Evolutionary conservation across 1,284 basidiomycete genomes (phyloP), one percentile per base, ranked within the genome.

Genomic region (Wallemia mellicola): DNA sequence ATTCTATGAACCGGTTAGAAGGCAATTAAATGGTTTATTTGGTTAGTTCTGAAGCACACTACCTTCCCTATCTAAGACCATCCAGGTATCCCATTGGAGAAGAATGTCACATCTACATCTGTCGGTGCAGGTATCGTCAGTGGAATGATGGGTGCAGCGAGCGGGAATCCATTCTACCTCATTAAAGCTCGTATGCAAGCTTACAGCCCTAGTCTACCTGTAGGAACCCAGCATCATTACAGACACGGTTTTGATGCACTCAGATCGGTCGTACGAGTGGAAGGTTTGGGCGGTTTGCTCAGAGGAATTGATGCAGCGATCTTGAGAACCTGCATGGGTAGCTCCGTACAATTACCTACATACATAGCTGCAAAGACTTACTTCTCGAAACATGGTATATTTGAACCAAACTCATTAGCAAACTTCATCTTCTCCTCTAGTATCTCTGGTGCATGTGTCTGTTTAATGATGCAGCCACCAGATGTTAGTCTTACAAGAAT

Each of bases 111-210:
- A 19, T 69, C 75, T 58, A 89, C 82, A 1, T 85, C 83, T 59
- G 71, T 95, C 30, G 70, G 79, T 11, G 88, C 91, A 17, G 91
- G 92, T 2, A 88, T 88, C 1, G 75, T 77, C 1, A 91, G 85
- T 64, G 92, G 92, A 14, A 54, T 2, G 27, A 32, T 48, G 60
- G 9, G 62, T 86, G 89, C 89, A 0, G 77, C 81, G 33, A 72
- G 94, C 30, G 92, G 92, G 58, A 96, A 92, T 66, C 92, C 94
- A 0, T 74, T 98, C 19, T 98, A 94, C 73, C 74, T 98, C 59
- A 80, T 98, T 68, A 98, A 98, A 73, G 92, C 92, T 5, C 79
- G 92, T 57, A 92, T 96, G 81, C 92, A 98, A 74, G 89, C 88
- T 28, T 94, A 87, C 71, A 91, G 88, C 0, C 86, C 89, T 22